Base-by-base conservation (phyloP, 306 rosid species). In the Pterocarpus santalinus region DNA sequence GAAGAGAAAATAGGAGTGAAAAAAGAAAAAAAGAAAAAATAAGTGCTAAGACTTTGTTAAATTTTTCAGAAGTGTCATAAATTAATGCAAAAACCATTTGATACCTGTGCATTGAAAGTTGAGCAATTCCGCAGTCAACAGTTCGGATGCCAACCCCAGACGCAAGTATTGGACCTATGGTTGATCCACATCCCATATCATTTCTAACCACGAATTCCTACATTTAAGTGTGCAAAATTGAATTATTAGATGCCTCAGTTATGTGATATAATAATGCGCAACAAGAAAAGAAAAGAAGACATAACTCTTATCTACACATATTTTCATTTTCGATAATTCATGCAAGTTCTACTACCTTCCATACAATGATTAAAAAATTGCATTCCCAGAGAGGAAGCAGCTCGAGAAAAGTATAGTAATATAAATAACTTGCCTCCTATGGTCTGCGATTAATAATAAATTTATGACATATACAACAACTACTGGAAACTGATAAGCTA, bases 31-130 rank as follows among this genome's bases (percentile, higher is more conserved):
- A 22, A 22, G 28, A 22, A 22, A 22, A 22, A 22, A 22, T 22
- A 22, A 22, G 28, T 22, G 38, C 17, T 30, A 49, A 72, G 51
- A 53, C 39, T 22, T 28, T 15, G 0, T 43, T n/a, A 1, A 75
- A 43, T 22, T 51, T 17, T 33, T 63, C 5, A 5, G 15, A 52
- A 33, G 17, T 16, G 10, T 33, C 28, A 76, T 14, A 63, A 34
- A 28, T 46, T 55, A n/a, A 71, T 16, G 72, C 49, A 35, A 69
- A 76, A 70, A 57, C 2, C 35, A 78, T 69, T 64, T 72, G 63
- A 79, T 92, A 95, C 99, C 98, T 95, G 92, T 93, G 99, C 99
- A 95, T 95, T 61, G 99, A 95, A 69, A 95, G 99, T 84, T 95
- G 99, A 80, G 98, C 87, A 83, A 95, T 93, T 70, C 99, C 99